Evolutionary conservation across 768 basidiomycete genomes (phyloP).

Genomic region (Cyathus striatus): DNA sequence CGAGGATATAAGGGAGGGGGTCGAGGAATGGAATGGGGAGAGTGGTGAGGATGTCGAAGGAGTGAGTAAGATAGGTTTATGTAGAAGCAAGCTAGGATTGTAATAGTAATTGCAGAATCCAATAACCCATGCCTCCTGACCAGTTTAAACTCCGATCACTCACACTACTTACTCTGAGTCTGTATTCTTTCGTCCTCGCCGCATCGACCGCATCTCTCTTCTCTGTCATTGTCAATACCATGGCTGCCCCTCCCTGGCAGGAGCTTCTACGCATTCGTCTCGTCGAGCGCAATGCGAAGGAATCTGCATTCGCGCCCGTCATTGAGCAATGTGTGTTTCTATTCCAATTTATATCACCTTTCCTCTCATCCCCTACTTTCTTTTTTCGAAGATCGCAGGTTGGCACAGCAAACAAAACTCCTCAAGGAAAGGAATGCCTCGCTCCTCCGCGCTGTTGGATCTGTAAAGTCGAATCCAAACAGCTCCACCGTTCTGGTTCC

Average conservation of each 20-base stretch:
- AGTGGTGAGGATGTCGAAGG: slow-evolving; percentile 10
- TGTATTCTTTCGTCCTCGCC: no score
- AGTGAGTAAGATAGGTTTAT: no score
- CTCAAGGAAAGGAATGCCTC: slow-evolving; percentile 91
- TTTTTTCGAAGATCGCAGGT: slow-evolving; percentile 64
- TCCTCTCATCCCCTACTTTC: slow-evolving; percentile 9
- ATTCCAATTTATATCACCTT: no score
- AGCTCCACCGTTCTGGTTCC: slow-evolving; percentile 59
- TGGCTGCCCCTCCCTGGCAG: slow-evolving; percentile 85
- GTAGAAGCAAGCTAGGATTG: slow-evolving; percentile 9
- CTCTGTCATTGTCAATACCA: slow-evolving; percentile 26
- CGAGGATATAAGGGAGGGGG: slow-evolving; percentile 12
- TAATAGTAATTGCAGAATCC: slow-evolving; percentile 19
- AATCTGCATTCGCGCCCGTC: slow-evolving; percentile 75
- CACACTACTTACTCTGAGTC: no score
- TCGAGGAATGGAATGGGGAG: slow-evolving; percentile 16
- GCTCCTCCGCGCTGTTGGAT: slow-evolving; percentile 77
- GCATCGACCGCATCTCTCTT: no score
- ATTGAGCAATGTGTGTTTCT: slow-evolving; percentile 84
- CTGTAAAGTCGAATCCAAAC: slow-evolving; percentile 58
- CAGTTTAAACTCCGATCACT: slow-evolving; percentile 39
- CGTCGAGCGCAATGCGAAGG: slow-evolving; percentile 76
- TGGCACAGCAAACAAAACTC: slow-evolving; percentile 88
- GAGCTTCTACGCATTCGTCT: slow-evolving; percentile 76
- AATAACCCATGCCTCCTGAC: no score